These are phyloP conservation scores for Russula abietina DNA, from an alignment of 768 basidiomycete genomes.

Conservation along the genomic window DNA sequence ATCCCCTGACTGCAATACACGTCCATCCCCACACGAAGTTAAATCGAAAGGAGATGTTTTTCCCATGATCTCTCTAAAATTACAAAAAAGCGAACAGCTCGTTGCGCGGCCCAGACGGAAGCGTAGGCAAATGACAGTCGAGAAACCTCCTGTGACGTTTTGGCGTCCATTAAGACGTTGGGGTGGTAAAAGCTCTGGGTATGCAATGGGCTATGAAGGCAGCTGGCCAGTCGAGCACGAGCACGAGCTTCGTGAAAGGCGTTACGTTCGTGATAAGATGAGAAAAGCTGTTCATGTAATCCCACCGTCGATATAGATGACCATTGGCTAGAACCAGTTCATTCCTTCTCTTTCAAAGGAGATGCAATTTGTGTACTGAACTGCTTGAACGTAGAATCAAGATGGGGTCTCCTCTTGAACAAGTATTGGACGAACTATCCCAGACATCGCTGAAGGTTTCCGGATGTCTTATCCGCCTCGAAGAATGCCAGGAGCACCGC, in stretches of 20 bases:
- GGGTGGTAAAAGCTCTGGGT: constrained; percentile 30
- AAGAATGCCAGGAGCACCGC: no score
- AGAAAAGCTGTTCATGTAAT: neutral
- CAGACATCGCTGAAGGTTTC: no score
- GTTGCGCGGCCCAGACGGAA: neutral
- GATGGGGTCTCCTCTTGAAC: no score
- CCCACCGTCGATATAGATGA: neutral
- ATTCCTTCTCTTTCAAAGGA: no score
- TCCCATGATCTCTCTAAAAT: neutral
- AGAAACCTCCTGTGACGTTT: constrained; percentile 26
- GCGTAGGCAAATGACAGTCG: constrained; percentile 14
- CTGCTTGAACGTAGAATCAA: neutral
- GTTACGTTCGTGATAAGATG: neutral
- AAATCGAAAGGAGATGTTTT: constrained; percentile 2
- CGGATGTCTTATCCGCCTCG: no score
- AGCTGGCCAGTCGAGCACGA: constrained; percentile 28
- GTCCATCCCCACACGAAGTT: constrained; percentile 19
- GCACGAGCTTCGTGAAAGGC: constrained; percentile 7
- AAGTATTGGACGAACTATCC: no score
- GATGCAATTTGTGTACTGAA: neutral
- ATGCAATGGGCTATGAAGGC: constrained; percentile 31
- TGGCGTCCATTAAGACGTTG: constrained; percentile 29
- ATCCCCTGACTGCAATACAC: neutral
- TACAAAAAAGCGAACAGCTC: neutral
- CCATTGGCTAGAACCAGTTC: neutral